Evolutionary conservation across 140 eudicot genomes (phyloP).

Genomic region (Bidens hawaiensis): DNA sequence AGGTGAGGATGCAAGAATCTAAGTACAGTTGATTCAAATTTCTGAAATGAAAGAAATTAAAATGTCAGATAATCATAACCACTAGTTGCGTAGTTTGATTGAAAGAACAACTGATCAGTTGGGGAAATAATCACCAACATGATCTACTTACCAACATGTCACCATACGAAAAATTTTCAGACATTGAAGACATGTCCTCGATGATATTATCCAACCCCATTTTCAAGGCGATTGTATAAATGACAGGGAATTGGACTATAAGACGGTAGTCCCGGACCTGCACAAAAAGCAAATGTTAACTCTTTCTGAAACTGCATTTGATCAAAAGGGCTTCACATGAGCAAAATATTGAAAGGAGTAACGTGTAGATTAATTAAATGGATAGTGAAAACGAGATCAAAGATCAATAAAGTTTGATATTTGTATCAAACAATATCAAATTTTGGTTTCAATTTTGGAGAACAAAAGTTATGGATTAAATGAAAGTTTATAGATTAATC

Average conservation of each 20-base stretch:
- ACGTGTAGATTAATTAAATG: too few species aligned
- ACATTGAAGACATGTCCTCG: not conserved
- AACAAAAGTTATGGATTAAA: too few species aligned
- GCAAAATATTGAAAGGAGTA: too few species aligned
- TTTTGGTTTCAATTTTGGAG: too few species aligned
- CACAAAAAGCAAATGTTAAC: not conserved
- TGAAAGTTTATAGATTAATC: too few species aligned
- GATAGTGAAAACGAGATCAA: too few species aligned
- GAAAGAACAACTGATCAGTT: not conserved
- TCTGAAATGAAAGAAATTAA: too few species aligned
- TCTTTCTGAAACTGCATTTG: not conserved
- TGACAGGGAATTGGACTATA: not conserved
- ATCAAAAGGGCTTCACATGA: not conserved
- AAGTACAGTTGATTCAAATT: not conserved
- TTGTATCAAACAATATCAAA: too few species aligned
- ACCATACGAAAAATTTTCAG: not conserved
- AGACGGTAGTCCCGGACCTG: constrained; percentile 4
- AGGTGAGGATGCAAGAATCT: not conserved
- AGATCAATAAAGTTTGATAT: too few species aligned
- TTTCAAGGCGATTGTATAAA: not conserved
- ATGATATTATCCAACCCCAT: not conserved
- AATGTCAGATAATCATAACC: not conserved
- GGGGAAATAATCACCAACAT: not conserved
- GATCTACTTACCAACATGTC: not conserved
- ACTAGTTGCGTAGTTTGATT: not conserved